These are phyloP conservation scores for Choiromyces venosus DNA, from an alignment of 495 filamentous ascomycete genomes.

Conservation along the genomic window DNA sequence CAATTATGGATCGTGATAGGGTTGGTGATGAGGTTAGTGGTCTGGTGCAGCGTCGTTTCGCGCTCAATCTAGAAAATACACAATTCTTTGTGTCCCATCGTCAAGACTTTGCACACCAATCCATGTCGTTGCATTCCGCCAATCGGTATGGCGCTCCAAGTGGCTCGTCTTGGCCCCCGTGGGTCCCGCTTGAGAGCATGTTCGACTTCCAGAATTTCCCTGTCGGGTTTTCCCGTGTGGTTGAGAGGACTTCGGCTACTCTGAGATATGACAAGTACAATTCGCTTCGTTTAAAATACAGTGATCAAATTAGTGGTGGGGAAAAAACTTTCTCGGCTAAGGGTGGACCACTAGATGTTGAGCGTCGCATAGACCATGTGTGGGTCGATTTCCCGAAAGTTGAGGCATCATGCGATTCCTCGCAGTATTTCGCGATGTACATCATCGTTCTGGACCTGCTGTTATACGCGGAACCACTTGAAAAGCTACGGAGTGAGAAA, in stretches of 20 bases:
- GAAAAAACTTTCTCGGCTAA: conserved; percentile 47
- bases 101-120: conserved; percentile 70
- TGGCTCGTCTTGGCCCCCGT: conserved; percentile 88
- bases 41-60: conserved; percentile 87
- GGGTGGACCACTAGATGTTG: conserved; percentile 51
- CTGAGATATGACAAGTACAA: conserved; percentile 98
- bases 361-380: conserved; percentile 84
- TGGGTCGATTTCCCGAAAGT: conserved; percentile 95
- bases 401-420: conserved; percentile 86
- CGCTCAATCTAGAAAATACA: conserved; percentile 88
- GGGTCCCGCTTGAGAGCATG: conserved; percentile 96
- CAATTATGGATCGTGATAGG: conserved; percentile 94
- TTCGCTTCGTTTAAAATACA: conserved; percentile 92
- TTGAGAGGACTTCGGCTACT: conserved; percentile 88
- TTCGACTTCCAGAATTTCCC: conserved; percentile 89
- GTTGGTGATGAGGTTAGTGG: conserved; percentile 89
- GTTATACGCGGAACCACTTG: conserved; percentile 88
- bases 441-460: conserved; percentile 93
- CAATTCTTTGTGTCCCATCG: conserved; percentile 96
- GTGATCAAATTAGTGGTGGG: conserved; percentile 72
- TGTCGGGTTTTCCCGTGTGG: conserved; percentile 90
- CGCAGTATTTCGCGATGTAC: conserved; percentile 94
- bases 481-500: conserved; percentile 88
- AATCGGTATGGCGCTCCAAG: conserved; percentile 82
- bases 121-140: conserved; percentile 87